Evolutionary conservation across 108 stramenopile genomes (phyloP).

Genomic region (Discostella stelligeroides): DNA sequence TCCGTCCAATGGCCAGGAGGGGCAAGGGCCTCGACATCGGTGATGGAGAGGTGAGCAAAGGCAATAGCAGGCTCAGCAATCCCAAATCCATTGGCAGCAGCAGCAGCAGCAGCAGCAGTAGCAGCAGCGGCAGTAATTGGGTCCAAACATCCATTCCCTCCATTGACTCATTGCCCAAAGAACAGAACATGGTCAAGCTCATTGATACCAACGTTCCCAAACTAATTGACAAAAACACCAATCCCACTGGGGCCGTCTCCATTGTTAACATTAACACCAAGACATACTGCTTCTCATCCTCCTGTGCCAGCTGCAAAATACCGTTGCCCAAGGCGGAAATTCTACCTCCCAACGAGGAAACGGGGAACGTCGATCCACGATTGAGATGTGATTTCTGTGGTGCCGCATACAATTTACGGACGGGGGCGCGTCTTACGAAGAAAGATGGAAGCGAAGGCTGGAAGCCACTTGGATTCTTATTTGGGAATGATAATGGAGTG

Average conservation of each 20-base stretch:
- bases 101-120: not conserved
- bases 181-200: slow-evolving; percentile 58
- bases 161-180: slow-evolving; percentile 52
- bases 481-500: slow-evolving; percentile 35
- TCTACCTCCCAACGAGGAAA: slow-evolving; percentile 53
- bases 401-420: slow-evolving; percentile 72
- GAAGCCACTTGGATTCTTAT: slow-evolving; percentile 65
- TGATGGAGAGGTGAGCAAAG: not conserved
- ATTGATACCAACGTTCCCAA: slow-evolving; percentile 61
- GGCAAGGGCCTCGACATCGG: slow-evolving; percentile 11
- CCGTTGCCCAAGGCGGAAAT: slow-evolving; percentile 78
- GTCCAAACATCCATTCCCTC: slow-evolving; percentile 46
- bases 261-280: slow-evolving; percentile 61
- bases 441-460: too few relatives aligned
- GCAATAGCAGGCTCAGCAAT: slow-evolving; percentile 2
- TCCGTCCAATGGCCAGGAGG: not conserved
- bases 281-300: slow-evolving; percentile 64
- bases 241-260: slow-evolving; percentile 81
- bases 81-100: not conserved
- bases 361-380: slow-evolving; percentile 29
- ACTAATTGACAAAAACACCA: slow-evolving; percentile 58
- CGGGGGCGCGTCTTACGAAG: slow-evolving; percentile 56
- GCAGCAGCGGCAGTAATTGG: slow-evolving; percentile 39
- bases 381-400: slow-evolving; percentile 65
- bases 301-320: slow-evolving; percentile 73